A percentile compares a stretch with the other conserved stretches of the same genome.
These are phyloP conservation scores for Chenopodium berlandieri DNA, from an alignment of 148 eudicot species.

Conservation along the genomic window DNA sequence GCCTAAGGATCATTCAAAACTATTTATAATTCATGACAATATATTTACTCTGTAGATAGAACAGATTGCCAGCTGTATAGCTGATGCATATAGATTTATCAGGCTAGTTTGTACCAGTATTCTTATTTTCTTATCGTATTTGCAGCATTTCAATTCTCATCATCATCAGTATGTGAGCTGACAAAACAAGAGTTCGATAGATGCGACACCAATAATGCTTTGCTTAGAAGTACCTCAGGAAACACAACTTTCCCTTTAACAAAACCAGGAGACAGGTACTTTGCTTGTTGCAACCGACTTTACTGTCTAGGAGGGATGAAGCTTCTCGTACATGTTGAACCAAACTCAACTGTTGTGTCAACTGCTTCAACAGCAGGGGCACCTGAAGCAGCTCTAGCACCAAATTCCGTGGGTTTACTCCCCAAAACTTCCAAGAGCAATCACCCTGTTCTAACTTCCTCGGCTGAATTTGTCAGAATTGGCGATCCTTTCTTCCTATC, in stretches of 20 bases:
- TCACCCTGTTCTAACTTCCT: conserved; percentile 34
- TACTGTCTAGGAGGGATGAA: conserved; percentile 41
- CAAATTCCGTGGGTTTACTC: conserved; percentile 26
- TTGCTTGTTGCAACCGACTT: conserved; percentile 24
- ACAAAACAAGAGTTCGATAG: conserved; percentile 42
- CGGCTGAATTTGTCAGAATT: conserved; percentile 23
- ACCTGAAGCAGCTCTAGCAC: conserved; percentile 26
- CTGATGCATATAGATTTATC: no score
- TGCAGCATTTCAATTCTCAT: conserved; percentile 74
- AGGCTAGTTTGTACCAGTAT: not conserved
- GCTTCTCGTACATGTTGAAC: conserved; percentile 48
- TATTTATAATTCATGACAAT: no score
- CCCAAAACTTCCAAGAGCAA: conserved; percentile 42
- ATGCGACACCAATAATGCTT: conserved; percentile 53
- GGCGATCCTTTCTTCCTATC: conserved; percentile 9
- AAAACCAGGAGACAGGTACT: conserved; percentile 62
- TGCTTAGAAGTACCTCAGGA: not conserved
- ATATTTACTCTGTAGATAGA: no score
- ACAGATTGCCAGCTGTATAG: no score
- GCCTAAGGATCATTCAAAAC: no score
- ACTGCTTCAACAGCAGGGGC: conserved; percentile 39
- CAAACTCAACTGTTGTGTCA: conserved; percentile 30
- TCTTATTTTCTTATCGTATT: not conserved
- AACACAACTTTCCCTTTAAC: conserved; percentile 36
- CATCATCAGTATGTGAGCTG: conserved; percentile 53